Conservation (phyloP, 2,329 filamentous ascomycete species). For the Xylaria hypoxylon region DNA sequence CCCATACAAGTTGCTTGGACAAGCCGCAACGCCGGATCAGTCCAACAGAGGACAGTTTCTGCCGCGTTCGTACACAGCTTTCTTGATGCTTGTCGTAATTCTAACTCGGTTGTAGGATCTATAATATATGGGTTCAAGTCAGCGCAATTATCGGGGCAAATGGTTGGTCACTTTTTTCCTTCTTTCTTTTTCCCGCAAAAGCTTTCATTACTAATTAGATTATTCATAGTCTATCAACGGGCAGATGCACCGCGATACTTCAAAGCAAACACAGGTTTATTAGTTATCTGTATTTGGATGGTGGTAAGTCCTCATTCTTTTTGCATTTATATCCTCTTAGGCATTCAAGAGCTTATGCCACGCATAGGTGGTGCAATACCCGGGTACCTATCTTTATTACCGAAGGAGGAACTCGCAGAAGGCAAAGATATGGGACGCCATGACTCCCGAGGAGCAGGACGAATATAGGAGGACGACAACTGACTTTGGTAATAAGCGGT, state of each 20-base stretch:
- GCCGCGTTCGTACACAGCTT: conserved; percentile 48
- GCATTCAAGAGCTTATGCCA: conserved; percentile 28
- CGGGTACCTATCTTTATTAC: conserved; percentile 55
- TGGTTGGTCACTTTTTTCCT: conserved; percentile 44
- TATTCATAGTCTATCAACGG: conserved; percentile 52
- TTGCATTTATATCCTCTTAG: not conserved
- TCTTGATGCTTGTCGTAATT: conserved; percentile 44
- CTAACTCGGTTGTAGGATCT: conserved; percentile 55
- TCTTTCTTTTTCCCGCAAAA: not conserved
- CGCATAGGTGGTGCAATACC: conserved; percentile 53
- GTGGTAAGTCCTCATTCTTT: conserved; percentile 49
- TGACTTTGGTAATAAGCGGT: conserved; percentile 60
- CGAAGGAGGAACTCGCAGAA: conserved; percentile 54
- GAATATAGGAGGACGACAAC: conserved; percentile 58
- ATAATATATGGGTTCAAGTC: conserved; percentile 61
- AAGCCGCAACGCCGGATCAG: conserved; percentile 67
- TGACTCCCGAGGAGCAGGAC: conserved; percentile 56
- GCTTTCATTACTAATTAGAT: conserved; percentile 27
- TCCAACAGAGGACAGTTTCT: conserved; percentile 67
- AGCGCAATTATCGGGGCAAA: conserved; percentile 56
- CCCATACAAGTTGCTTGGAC: conserved; percentile 70
- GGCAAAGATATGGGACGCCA: conserved; percentile 54
- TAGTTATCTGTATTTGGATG: conserved; percentile 55
- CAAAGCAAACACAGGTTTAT: conserved; percentile 54
- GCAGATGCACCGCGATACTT: conserved; percentile 53